These are phyloP conservation scores for Schwanniomyces occidentalis DNA, from an alignment of 805 yeast species.

Conservation along the genomic window DNA sequence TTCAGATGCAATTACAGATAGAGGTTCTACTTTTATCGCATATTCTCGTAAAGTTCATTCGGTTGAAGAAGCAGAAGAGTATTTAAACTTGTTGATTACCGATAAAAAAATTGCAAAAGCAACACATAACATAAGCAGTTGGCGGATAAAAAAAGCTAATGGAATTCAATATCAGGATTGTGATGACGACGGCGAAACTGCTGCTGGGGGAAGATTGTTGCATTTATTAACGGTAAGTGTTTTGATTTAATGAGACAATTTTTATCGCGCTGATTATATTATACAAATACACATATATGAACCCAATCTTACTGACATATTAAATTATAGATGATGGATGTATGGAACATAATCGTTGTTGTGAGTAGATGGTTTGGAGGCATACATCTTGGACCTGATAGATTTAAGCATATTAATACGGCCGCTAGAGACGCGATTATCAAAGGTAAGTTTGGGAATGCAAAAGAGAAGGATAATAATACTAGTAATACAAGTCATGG, in stretches of 20 bases:
- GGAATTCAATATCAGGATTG: constrained; percentile 75
- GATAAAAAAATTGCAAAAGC: constrained; percentile 72
- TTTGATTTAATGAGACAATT: constrained; percentile 1
- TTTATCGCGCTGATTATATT: background rate
- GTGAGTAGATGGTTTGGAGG: constrained; percentile 96
- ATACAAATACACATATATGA: too few relatives aligned
- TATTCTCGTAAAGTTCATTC: constrained; percentile 63
- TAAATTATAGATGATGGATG: constrained; percentile 58
- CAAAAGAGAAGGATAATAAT: constrained; percentile 15
- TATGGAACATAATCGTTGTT: constrained; percentile 80
- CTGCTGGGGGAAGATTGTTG: constrained; percentile 87
- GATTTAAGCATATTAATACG: constrained; percentile 90
- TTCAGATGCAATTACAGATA: constrained; percentile 76
- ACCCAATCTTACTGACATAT: constrained; percentile 24
- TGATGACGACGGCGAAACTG: constrained; percentile 97
- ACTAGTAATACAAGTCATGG: constrained; percentile 16
- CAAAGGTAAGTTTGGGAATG: constrained; percentile 53
- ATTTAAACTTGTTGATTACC: constrained; percentile 50
- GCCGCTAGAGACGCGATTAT: constrained; percentile 83
- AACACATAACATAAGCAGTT: constrained; percentile 81
- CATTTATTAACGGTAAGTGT: constrained; percentile 65
- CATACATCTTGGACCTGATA: constrained; percentile 83
- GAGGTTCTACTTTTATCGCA: constrained; percentile 85
- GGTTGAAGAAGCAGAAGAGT: constrained; percentile 64
- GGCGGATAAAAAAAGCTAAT: constrained; percentile 64